phyloP scores from a whole-genome alignment of 2,329 filamentous ascomycete genomes.

The Sclerotinia minor region DNA sequence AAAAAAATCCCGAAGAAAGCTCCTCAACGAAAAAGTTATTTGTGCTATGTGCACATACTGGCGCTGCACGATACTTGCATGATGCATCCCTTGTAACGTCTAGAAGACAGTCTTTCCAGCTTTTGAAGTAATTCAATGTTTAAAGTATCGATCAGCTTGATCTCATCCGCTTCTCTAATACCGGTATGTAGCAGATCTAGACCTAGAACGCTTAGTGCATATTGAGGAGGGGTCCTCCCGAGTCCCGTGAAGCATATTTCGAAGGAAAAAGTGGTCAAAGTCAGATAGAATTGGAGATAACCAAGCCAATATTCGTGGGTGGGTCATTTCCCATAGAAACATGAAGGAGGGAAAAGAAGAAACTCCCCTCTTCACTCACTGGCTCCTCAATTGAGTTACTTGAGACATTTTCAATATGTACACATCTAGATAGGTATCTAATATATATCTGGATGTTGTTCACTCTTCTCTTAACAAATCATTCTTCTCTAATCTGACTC shows the following conservation, averaged over 20 bases:
- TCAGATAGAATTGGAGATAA: constrained; percentile 13
- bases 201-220: neutral
- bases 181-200: neutral
- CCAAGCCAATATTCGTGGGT: neutral
- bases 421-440: neutral
- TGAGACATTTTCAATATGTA: neutral
- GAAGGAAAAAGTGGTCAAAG: neutral
- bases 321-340: constrained; percentile 1
- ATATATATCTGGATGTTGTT: neutral
- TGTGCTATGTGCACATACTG: constrained; percentile 11
- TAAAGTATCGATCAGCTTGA: constrained; percentile 13
- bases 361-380: too few species aligned
- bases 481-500: constrained; percentile 4
- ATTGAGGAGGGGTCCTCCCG: neutral
- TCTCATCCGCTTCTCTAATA: neutral
- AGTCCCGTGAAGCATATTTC: constrained; percentile 9
- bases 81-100: constrained; percentile 10
- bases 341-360: neutral
- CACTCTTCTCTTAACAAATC: neutral
- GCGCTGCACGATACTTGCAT: constrained; percentile 10
- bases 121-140: neutral
- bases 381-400: neutral
- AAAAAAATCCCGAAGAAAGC: constrained; percentile 14
- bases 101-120: neutral
- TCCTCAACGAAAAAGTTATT: constrained; percentile 16